Evolutionary conservation across 768 basidiomycete species (phyloP).

Genomic region (Boletus rubropictus): DNA sequence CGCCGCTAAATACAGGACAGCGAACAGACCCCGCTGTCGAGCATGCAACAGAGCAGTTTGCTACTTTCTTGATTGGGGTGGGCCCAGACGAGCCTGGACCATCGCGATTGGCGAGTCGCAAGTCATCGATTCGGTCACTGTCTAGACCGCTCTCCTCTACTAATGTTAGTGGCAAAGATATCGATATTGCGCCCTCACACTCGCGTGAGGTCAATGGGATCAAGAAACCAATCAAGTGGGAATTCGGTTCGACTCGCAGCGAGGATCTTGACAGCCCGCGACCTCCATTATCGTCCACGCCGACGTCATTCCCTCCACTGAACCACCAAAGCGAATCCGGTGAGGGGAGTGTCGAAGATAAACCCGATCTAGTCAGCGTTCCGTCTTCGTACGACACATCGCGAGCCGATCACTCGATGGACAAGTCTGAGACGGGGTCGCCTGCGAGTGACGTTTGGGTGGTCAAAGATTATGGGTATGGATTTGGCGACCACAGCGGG

Average conservation of each 20-base stretch:
- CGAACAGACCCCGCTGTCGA: conserved; percentile 10
- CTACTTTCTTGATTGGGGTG: conserved; percentile 43
- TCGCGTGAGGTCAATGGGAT: conserved; percentile 11
- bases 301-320: neutral
- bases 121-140: conserved; percentile 19
- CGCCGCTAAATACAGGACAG: conserved; percentile 1
- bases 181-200: neutral
- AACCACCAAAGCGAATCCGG: neutral
- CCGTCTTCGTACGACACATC: neutral
- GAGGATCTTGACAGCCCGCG: conserved; percentile 5
- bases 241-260: conserved; percentile 46
- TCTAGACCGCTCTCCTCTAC: conserved; percentile 5
- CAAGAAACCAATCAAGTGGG: conserved; percentile 39
- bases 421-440: conserved; percentile 14
- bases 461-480: conserved; percentile 60
- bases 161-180: conserved; percentile 1
- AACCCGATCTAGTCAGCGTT: neutral
- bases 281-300: neutral
- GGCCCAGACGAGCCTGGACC: conserved; percentile 33
- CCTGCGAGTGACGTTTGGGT: conserved; percentile 39
- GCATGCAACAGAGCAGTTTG: conserved; percentile 27
- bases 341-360: neutral
- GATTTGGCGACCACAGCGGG: conserved; percentile 48
- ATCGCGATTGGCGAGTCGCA: conserved; percentile 22
- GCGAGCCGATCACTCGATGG: conserved; percentile 1